Base-by-base conservation (phyloP, 2,329 filamentous ascomycete species). In the Venturiaceae sp. region DNA sequence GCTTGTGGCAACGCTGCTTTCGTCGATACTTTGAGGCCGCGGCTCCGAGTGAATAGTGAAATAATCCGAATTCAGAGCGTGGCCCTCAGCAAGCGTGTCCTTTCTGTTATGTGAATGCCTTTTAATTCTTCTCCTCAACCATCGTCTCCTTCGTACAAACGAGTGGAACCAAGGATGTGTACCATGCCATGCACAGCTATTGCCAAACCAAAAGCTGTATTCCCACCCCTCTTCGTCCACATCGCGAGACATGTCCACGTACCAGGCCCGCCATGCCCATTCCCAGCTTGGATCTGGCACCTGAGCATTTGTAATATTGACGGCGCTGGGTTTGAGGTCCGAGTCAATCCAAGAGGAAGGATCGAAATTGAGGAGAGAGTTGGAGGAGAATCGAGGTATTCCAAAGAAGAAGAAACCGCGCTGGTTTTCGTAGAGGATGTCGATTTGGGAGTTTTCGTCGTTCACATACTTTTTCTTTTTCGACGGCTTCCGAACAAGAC, bases 371-470 rank as follows among this genome's bases (percentile, higher is more conserved):
- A 95, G 84, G 1, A 99, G 80, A 1, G 92, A 92, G 62, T 86
- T 87, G 7, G 84, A 82, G 1, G 92, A 95, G 76, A 96, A 99
- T n/a, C 95, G 80, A 0, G 92, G 86, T 13, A 91, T 82, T 30
- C 94, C 92, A 66, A 92, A 97, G 62, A 95, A 78, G 68, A 96
- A 95, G 39, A 84, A 85, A 11, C 94, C 94, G 59, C 94, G 83
- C 74, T 99, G 89, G 68, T 99, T 99, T 71, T 99, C 94, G 72
- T 95, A 97, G 0, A 99, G 78, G 5, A 97, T 82, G 63, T 99
- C 94, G 61, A 84, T 69, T 64, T 13, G 66, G 64, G 30, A 64
- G 63, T 33, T 66, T 63, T n/a, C 32, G 11, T 28, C 54, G 5
- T 61, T 26, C 3, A 21, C 33, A 23, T 54, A 37, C 36, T 57